Base-by-base conservation (phyloP, 768 basidiomycete genomes). In the Pulveroboletus frians region DNA sequence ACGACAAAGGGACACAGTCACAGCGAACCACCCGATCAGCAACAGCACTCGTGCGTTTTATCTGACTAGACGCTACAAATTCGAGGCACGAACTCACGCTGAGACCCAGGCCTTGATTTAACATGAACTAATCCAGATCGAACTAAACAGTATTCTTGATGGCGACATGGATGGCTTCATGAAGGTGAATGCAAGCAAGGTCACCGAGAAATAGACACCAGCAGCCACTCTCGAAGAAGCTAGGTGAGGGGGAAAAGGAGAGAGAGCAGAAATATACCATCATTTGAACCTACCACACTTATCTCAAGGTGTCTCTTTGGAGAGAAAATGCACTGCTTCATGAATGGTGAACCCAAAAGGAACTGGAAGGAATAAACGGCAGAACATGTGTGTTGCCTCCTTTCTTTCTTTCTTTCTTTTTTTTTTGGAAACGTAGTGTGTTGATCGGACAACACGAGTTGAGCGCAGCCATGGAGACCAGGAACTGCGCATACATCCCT, bases 131-230 rank as follows among this genome's bases (percentile, higher is more conserved):
- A 26, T 4, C 5, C 39, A 81, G 74, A 72, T 83, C 36, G 75
- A 84, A 54, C 64, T 71, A 4, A 4, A 69, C 70, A 0, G 67
- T 63, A 1, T 80, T 86, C 54, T 82, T 79, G 9, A 76, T 84
- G 69, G 60, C 62, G 9, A 69, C 75, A 5, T 78, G 85, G 52
- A 68, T 63, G 3, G 32, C 1, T 80, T 81, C 51, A 57, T 72
- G 2, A 53, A 65, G 4, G 66, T 67, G 0, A 72, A 81, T 17
- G 61, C 65, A 4, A 64, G 64, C 0, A 77, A 84, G 48, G 62
- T 76, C 1, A 46, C 52, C 1, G 57, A 54, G 27, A n/a, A 63
- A 58, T 15, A 15, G 6, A 15, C 15, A 31, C 79, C 78, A 46
- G 76, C 61, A 0, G 72, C 70, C 5, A 51, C 56, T 3, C 36